Evolutionary conservation across 768 basidiomycete species (phyloP).

Genomic region (Steccherinum ochraceum): DNA sequence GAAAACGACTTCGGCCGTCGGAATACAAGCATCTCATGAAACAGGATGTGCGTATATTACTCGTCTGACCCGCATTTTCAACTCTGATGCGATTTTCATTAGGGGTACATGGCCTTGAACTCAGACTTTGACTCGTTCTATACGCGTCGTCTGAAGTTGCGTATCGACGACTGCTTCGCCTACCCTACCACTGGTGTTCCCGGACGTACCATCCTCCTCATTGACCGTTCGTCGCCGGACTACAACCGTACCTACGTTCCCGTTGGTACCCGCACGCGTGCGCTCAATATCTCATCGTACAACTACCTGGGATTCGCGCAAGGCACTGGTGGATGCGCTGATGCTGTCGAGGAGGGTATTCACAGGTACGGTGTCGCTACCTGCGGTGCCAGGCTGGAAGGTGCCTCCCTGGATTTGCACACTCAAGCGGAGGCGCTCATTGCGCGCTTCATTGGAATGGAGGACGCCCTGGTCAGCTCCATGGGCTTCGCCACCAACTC

Average conservation of each 20-base stretch:
- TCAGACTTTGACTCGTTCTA: conserved; percentile 99
- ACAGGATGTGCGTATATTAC: conserved; percentile 56
- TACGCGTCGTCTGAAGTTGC: conserved; percentile 89
- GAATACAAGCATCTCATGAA: conserved; percentile 81
- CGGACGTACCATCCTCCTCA: conserved; percentile 81
- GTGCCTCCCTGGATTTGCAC: conserved; percentile 85
- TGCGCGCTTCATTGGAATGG: conserved; percentile 83
- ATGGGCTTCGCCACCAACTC: conserved; percentile 99
- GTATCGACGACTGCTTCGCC: conserved; percentile 94
- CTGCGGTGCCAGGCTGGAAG: conserved; percentile 74
- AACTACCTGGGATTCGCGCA: conserved; percentile 99
- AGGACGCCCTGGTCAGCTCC: conserved; percentile 84
- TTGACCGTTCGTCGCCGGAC: conserved; percentile 80
- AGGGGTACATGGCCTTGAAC: conserved; percentile 96
- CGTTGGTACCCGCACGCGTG: conserved; percentile 78
- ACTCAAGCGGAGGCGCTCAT: conserved; percentile 76
- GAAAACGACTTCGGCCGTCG: conserved; percentile 68
- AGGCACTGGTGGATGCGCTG: conserved; percentile 87
- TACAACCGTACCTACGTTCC: conserved; percentile 72
- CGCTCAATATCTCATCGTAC: conserved; percentile 95
- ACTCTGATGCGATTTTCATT: conserved; percentile 8
- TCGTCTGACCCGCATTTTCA: too few relatives aligned
- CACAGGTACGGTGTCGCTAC: conserved; percentile 75
- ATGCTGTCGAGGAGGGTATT: conserved; percentile 84
- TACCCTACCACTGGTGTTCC: conserved; percentile 93